Evolutionary conservation across 1,284 basidiomycete genomes (phyloP).

Genomic region (Irpex sp.): DNA sequence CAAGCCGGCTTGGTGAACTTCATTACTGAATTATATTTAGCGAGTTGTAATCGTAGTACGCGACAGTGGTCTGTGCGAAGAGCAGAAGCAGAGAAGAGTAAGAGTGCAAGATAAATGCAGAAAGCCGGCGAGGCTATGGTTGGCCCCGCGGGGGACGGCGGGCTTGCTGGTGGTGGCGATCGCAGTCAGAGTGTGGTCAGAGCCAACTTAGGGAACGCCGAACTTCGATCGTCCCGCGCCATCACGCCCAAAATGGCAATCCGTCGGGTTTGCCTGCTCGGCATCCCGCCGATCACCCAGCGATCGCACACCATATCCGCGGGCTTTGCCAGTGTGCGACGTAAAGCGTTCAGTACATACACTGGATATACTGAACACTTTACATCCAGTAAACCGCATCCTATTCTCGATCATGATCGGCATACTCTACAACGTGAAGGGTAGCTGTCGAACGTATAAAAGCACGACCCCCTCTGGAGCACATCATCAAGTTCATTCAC

Average conservation of each 20-base stretch:
- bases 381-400: no score
- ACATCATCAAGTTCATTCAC: no score
- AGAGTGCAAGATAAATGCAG: not conserved
- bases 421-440: no score
- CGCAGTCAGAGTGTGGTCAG: not conserved
- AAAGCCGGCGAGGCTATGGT: not conserved
- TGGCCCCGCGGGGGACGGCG: not conserved
- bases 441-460: no score
- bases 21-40: slow-evolving; percentile 36
- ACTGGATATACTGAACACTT: no score
- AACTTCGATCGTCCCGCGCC: not conserved
- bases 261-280: not conserved
- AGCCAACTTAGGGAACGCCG: not conserved
- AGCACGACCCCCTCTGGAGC: no score
- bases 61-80: not conserved
- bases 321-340: not conserved
- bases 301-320: not conserved
- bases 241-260: not conserved
- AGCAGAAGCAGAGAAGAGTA: not conserved
- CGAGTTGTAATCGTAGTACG: not conserved
- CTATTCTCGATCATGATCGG: no score
- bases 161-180: not conserved
- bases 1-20: slow-evolving; percentile 76
- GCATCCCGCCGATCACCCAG: not conserved
- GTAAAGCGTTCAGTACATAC: no score